A percentile compares a stretch with the other conserved stretches of the same genome.
Evolutionary conservation across 2,329 filamentous ascomycete genomes (phyloP).

Genomic region (Phialemoniopsis sp.): DNA sequence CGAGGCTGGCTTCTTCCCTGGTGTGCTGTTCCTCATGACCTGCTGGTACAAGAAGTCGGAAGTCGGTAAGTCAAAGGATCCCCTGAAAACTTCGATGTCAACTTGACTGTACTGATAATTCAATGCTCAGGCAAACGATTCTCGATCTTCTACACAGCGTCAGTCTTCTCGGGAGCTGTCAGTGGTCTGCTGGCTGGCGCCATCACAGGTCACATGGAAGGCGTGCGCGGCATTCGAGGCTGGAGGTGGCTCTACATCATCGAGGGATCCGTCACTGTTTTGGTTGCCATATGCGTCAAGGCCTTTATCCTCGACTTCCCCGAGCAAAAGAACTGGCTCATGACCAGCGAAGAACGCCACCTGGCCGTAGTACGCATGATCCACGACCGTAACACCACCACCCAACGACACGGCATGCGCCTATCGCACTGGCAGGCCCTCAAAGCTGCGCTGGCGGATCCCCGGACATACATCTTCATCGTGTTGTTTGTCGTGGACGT

Average conservation of each 20-base stretch:
- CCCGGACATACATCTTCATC: slow-evolving; percentile 42
- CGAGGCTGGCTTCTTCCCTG: slow-evolving; percentile 55
- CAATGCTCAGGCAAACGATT: too few species aligned
- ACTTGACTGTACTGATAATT: too few species aligned
- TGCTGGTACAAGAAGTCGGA: slow-evolving; percentile 51
- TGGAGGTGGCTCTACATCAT: not conserved
- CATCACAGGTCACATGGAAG: slow-evolving; percentile 24
- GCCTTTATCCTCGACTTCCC: not conserved
- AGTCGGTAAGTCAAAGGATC: too few species aligned
- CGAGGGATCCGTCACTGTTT: slow-evolving; percentile 6
- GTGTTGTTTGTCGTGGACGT: slow-evolving; percentile 42
- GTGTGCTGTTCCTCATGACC: slow-evolving; percentile 52
- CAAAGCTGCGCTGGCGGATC: slow-evolving; percentile 33
- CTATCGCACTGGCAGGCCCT: slow-evolving; percentile 22
- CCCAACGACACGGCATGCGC: slow-evolving; percentile 3
- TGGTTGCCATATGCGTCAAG: slow-evolving; percentile 9
- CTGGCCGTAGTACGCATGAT: slow-evolving; percentile 4
- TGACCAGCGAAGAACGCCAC: not conserved
- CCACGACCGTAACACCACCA: slow-evolving; percentile 8
- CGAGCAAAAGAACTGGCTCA: not conserved
- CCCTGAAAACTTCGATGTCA: too few species aligned
- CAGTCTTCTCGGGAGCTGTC: slow-evolving; percentile 41
- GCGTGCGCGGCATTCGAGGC: slow-evolving; percentile 12
- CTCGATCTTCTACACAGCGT: slow-evolving; percentile 52
- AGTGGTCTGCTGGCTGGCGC: slow-evolving; percentile 35